These are phyloP conservation scores for Kwoniella europaea DNA, from an alignment of 768 basidiomycete genomes.

Conservation along the genomic window DNA sequence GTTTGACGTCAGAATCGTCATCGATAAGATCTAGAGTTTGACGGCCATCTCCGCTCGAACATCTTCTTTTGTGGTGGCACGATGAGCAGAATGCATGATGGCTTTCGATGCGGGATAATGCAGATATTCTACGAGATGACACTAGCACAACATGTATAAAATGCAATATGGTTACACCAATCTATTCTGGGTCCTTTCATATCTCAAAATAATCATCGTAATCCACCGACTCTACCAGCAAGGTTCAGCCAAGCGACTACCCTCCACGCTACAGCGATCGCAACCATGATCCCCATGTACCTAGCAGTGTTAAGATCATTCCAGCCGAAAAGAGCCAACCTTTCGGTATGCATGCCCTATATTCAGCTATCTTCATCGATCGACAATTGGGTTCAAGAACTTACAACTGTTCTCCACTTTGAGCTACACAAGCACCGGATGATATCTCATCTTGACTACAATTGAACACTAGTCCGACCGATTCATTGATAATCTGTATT, in stretches of 20 bases:
- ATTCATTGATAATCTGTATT: constrained; percentile 60
- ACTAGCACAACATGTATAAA: too few relatives aligned
- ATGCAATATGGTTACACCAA: too few relatives aligned
- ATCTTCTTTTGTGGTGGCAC: not conserved
- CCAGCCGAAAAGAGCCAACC: constrained; percentile 54
- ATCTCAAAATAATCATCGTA: not conserved
- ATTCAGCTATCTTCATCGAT: too few relatives aligned
- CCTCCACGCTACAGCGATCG: constrained; percentile 49
- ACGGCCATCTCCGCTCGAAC: not conserved
- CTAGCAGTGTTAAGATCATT: constrained; percentile 44
- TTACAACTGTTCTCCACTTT: constrained; percentile 56
- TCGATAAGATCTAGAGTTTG: not conserved
- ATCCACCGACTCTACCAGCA: constrained; percentile 34
- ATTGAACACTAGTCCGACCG: constrained; percentile 52
- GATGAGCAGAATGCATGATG: not conserved
- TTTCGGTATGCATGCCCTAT: not conserved
- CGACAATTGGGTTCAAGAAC: too few relatives aligned
- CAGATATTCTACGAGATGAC: too few relatives aligned
- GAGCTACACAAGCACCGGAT: constrained; percentile 56
- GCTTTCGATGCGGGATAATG: too few relatives aligned
- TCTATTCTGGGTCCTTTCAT: not conserved
- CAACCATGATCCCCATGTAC: constrained; percentile 48
- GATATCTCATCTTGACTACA: constrained; percentile 51
- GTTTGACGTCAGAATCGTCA: constrained; percentile 2
- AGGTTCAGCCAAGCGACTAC: constrained; percentile 45